These are phyloP conservation scores for Ophiocordyceps camponoti-floridani DNA, from an alignment of 2,329 filamentous ascomycete species.

Conservation along the genomic window DNA sequence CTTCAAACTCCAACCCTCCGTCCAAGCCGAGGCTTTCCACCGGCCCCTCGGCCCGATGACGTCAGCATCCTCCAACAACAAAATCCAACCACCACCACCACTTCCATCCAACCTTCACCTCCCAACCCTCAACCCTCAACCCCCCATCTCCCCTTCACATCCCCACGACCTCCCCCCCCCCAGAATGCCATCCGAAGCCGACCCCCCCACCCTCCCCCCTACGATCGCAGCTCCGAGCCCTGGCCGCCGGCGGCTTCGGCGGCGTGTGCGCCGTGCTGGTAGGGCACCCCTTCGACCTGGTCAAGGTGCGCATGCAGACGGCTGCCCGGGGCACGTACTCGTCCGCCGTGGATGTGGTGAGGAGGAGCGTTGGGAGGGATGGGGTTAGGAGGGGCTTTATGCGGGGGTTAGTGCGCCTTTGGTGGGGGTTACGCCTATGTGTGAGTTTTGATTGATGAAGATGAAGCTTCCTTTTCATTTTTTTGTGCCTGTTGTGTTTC, in stretches of 20 bases:
- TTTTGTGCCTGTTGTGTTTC: background rate
- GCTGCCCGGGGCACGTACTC: conserved; percentile 86
- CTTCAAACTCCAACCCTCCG: no score
- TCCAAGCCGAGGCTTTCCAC: no score
- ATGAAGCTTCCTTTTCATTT: background rate
- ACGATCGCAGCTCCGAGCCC: conserved; percentile 49
- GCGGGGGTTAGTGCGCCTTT: conserved; percentile 93
- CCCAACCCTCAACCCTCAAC: no score
- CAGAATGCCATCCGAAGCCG: background rate
- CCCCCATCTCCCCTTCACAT: background rate
- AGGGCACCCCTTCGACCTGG: conserved; percentile 90
- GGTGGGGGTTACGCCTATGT: conserved; percentile 96
- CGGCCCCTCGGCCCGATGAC: no score
- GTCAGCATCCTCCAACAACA: no score
- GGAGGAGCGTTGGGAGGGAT: conserved; percentile 73
- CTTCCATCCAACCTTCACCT: no score
- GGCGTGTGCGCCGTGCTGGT: conserved; percentile 88
- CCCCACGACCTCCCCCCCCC: background rate
- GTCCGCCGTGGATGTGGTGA: conserved; percentile 79
- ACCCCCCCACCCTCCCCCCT: conserved; percentile 10
- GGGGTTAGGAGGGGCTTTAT: conserved; percentile 65
- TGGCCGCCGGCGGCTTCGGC: conserved; percentile 80
- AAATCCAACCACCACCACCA: no score
- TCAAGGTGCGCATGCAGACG: conserved; percentile 94
- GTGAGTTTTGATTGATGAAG: no score